Evolutionary conservation across 495 filamentous ascomycete genomes (phyloP).

Genomic region (Articulospora tetracladia): DNA sequence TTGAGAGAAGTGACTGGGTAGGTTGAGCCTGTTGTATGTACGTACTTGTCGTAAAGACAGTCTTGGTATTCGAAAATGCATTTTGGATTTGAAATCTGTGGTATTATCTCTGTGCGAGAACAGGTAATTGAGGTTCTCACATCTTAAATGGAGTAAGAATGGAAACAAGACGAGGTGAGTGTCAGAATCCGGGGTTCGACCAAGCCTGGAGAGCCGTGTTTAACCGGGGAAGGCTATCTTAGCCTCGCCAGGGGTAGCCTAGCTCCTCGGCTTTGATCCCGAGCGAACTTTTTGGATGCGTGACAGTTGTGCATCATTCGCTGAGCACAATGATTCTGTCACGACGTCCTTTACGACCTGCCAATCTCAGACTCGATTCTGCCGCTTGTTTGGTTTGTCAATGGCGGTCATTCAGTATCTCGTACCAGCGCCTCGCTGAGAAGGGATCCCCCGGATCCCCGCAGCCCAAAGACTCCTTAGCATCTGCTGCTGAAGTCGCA

Average conservation of each 20-base stretch:
- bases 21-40: constrained; percentile 29
- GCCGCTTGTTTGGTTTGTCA: constrained; percentile 41
- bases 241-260: background rate
- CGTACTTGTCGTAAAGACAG: constrained; percentile 38
- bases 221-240: background rate
- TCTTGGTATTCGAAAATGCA: constrained; percentile 42
- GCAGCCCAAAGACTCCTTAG: background rate
- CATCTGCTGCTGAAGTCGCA: background rate
- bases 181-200: background rate
- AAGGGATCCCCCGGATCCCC: constrained; percentile 22
- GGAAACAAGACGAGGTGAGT: background rate
- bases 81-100: constrained; percentile 24
- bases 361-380: constrained; percentile 16
- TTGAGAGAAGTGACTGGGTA: constrained; percentile 24
- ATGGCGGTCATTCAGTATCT: constrained; percentile 43
- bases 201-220: background rate
- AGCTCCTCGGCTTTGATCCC: background rate
- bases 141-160: constrained; percentile 14
- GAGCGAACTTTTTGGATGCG: background rate
- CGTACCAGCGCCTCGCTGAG: constrained; percentile 35
- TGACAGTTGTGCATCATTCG: background rate
- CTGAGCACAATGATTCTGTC: constrained; percentile 18
- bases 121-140: constrained; percentile 14
- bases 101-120: constrained; percentile 7
- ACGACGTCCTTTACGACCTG: constrained; percentile 16